Conservation (phyloP, 1,284 basidiomycete species). For the Trichosporon asahii region DNA sequence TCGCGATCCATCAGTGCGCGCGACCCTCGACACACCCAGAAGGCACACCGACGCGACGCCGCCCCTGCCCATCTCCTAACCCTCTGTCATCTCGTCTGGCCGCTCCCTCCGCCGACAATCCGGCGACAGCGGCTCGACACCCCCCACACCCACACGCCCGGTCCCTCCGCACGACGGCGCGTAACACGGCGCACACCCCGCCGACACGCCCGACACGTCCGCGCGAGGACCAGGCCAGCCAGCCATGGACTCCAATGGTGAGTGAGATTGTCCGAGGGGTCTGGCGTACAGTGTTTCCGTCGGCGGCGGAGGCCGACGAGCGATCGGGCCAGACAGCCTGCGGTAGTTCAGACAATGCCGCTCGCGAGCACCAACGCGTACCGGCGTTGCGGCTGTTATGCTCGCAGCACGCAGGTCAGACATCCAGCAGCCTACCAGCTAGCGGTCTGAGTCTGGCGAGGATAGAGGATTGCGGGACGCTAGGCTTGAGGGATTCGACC, state of each 20-base stretch:
- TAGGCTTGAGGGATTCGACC: neutral
- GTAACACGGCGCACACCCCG: neutral
- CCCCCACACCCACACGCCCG: neutral
- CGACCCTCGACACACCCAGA: neutral
- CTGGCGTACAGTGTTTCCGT: neutral
- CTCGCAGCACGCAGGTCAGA: too few species aligned
- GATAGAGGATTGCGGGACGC: neutral
- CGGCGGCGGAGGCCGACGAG: neutral
- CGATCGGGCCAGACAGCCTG: neutral
- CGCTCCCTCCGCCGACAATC: too few species aligned
- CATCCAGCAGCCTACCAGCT: neutral
- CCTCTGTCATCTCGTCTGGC: too few species aligned
- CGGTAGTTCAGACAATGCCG: too few species aligned
- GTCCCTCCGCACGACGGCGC: neutral
- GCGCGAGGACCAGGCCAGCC: neutral
- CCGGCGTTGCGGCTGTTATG: too few species aligned
- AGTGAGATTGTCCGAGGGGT: neutral
- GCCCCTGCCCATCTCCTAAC: too few species aligned
- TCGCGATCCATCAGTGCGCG: neutral
- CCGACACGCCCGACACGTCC: neutral
- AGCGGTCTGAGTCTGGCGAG: neutral
- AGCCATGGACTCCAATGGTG: conserved; percentile 27
- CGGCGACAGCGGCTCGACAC: too few species aligned
- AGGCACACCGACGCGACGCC: too few species aligned
- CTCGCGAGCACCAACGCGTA: too few species aligned